These are phyloP conservation scores for Lomentospora prolificans DNA, from an alignment of 2,329 filamentous ascomycete genomes.

Conservation along the genomic window DNA sequence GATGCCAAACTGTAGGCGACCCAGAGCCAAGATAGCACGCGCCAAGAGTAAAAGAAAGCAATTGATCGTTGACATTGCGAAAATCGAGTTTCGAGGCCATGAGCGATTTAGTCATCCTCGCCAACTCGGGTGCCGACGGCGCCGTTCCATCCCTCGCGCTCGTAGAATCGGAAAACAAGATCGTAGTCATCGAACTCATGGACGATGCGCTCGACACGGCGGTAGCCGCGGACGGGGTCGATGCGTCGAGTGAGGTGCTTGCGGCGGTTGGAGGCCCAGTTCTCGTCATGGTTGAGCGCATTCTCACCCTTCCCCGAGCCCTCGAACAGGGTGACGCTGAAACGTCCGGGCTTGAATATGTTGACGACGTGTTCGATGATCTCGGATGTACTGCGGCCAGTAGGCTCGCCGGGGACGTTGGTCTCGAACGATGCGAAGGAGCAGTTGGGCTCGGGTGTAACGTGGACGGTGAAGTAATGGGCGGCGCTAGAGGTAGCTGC, in stretches of 20 bases:
- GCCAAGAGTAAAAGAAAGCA: not conserved
- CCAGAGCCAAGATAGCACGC: no score
- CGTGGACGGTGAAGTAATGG: constrained; percentile 97
- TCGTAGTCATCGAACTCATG: constrained; percentile 98
- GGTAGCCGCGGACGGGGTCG: constrained; percentile 76
- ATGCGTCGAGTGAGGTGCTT: constrained; percentile 33
- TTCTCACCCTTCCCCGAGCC: constrained; percentile 53
- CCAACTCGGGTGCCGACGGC: constrained; percentile 43
- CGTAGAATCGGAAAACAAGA: constrained; percentile 92
- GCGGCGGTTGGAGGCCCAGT: constrained; percentile 30
- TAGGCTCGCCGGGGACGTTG: constrained; percentile 85
- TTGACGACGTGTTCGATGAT: constrained; percentile 88
- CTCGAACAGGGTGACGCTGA: constrained; percentile 94
- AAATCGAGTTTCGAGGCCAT: no score
- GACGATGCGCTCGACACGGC: constrained; percentile 85
- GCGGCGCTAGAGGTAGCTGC: constrained; percentile 41
- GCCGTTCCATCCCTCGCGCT: constrained; percentile 68
- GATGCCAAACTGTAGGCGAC: no score
- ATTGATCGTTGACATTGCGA: not conserved
- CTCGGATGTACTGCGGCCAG: constrained; percentile 77
- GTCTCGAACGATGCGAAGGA: constrained; percentile 98
- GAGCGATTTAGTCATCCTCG: constrained; percentile 31
- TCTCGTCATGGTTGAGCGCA: constrained; percentile 28
- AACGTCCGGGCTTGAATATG: constrained; percentile 96
- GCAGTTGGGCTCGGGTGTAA: constrained; percentile 93